phyloP scores from a whole-genome alignment of 1,139 yeast genomes.

The Yamadazyma pseudoaaseri region DNA sequence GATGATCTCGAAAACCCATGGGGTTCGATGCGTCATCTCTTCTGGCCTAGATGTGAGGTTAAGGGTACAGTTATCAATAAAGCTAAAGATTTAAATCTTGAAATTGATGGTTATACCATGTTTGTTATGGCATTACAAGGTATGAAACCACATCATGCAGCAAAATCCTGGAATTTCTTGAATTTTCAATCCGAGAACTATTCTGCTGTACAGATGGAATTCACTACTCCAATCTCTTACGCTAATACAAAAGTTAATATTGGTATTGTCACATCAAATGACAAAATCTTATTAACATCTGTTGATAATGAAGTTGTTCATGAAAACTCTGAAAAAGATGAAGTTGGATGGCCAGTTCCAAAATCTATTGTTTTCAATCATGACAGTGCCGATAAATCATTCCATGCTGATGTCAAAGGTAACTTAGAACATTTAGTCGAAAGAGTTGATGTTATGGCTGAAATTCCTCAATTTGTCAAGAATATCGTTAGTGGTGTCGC shows the following conservation, averaged over 20 bases:
- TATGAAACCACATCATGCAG: slow-evolving; percentile 99
- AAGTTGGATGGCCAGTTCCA: slow-evolving; percentile 93
- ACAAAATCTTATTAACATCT: slow-evolving; percentile 63
- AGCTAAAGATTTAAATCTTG: slow-evolving; percentile 17
- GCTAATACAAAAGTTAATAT: slow-evolving; percentile 78
- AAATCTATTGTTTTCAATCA: slow-evolving; percentile 57
- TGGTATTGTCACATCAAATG: slow-evolving; percentile 69
- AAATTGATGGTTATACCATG: slow-evolving; percentile 65
- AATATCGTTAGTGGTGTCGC: slow-evolving; percentile 91
- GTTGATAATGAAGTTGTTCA: slow-evolving; percentile 67
- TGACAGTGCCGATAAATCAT: slow-evolving; percentile 29
- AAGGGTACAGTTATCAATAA: slow-evolving; percentile 57
- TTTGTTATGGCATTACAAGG: slow-evolving; percentile 98
- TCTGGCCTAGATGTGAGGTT: slow-evolving; percentile 89
- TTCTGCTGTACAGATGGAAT: slow-evolving; percentile 89
- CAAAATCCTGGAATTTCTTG: slow-evolving; percentile 92
- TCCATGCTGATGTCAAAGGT: slow-evolving; percentile 49
- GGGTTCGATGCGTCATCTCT: slow-evolving; percentile 95
- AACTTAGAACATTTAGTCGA: slow-evolving; percentile 63
- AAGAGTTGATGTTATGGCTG: slow-evolving; percentile 97
- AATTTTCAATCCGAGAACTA: slow-evolving; percentile 78
- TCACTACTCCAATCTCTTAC: slow-evolving; percentile 89
- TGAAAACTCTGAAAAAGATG: slow-evolving; percentile 58
- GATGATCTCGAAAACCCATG: slow-evolving; percentile 80
- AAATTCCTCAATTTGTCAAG: slow-evolving; percentile 91